These are phyloP conservation scores for Podaxis pistillaris DNA, from an alignment of 768 basidiomycete species.

Conservation along the genomic window DNA sequence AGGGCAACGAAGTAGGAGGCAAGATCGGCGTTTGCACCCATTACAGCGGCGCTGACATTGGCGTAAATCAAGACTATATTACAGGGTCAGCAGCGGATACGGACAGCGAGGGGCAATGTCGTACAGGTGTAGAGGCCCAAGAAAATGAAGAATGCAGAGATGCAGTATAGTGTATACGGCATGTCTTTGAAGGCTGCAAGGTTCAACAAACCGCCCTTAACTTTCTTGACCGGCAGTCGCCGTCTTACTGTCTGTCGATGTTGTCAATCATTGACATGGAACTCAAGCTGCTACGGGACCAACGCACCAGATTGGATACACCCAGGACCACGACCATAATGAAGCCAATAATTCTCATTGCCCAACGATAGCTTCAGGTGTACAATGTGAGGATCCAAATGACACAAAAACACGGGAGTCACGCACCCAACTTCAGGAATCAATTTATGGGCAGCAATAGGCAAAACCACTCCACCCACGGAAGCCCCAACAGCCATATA, in stretches of 20 bases:
- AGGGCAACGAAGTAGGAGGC: constrained; percentile 67
- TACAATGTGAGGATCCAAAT: not conserved
- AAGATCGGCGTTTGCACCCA: constrained; percentile 49
- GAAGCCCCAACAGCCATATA: constrained; percentile 64
- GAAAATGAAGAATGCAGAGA: constrained; percentile 54
- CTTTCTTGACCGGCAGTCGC: constrained; percentile 52
- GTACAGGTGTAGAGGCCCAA: constrained; percentile 69
- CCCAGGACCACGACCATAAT: constrained; percentile 52
- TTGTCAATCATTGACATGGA: not conserved
- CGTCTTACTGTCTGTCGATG: constrained; percentile 38
- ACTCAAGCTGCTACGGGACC: not conserved
- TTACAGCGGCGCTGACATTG: constrained; percentile 49
- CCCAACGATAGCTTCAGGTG: constrained; percentile 64
- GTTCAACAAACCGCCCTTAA: constrained; percentile 59
- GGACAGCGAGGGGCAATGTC: constrained; percentile 14
- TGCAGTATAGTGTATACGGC: constrained; percentile 56
- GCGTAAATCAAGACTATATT: constrained; percentile 66
- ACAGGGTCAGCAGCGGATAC: constrained; percentile 18
- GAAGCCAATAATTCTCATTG: constrained; percentile 68
- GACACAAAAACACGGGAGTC: not conserved
- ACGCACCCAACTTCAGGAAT: constrained; percentile 44
- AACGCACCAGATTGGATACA: constrained; percentile 39
- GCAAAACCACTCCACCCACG: constrained; percentile 66
- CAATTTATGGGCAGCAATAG: constrained; percentile 56
- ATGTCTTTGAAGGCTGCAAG: constrained; percentile 47